These are phyloP conservation scores for Fusarium musae DNA, from an alignment of 2,329 filamentous ascomycete species.

Conservation along the genomic window DNA sequence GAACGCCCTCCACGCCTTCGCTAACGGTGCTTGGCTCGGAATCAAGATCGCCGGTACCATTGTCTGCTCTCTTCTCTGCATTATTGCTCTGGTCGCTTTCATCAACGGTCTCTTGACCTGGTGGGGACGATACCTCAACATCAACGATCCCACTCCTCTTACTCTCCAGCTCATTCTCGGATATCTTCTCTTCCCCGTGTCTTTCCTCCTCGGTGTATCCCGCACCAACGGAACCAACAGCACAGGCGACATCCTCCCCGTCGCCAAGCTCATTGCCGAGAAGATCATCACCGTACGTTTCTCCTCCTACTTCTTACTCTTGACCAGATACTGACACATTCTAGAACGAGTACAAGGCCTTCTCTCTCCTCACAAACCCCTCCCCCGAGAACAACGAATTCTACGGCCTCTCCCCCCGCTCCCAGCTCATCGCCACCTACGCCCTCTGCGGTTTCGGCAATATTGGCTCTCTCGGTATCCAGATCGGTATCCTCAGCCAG, in stretches of 20 bases:
- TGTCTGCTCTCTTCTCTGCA: slow-evolving; percentile 80
- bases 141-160: slow-evolving; percentile 71
- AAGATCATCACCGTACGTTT: slow-evolving; percentile 78
- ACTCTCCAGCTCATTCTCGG: slow-evolving; percentile 79
- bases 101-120: slow-evolving; percentile 82
- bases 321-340: slow-evolving; percentile 8
- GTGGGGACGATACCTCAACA: slow-evolving; percentile 84
- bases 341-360: slow-evolving; percentile 83
- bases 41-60: slow-evolving; percentile 91
- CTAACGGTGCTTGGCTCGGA: slow-evolving; percentile 86
- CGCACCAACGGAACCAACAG: slow-evolving; percentile 47
- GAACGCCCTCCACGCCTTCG: slow-evolving; percentile 86
- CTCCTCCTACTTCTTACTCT: fast-evolving
- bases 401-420: slow-evolving; percentile 71
- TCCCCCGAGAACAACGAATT: slow-evolving; percentile 64
- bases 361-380: slow-evolving; percentile 64
- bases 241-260: slow-evolving; percentile 71
- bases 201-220: slow-evolving; percentile 84
- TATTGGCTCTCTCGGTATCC: slow-evolving; percentile 86
- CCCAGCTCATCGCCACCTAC: slow-evolving; percentile 85
- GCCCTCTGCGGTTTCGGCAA: slow-evolving; percentile 87
- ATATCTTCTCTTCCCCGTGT: slow-evolving; percentile 81
- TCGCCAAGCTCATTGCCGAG: slow-evolving; percentile 81
- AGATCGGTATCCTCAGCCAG: slow-evolving; percentile 88
- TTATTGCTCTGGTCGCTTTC: slow-evolving; percentile 80